Evolutionary conservation across 1,139 yeast species (phyloP), one percentile per base, ranked within the genome.

Genomic region (Zygosaccharomyces pseudobailii): DNA sequence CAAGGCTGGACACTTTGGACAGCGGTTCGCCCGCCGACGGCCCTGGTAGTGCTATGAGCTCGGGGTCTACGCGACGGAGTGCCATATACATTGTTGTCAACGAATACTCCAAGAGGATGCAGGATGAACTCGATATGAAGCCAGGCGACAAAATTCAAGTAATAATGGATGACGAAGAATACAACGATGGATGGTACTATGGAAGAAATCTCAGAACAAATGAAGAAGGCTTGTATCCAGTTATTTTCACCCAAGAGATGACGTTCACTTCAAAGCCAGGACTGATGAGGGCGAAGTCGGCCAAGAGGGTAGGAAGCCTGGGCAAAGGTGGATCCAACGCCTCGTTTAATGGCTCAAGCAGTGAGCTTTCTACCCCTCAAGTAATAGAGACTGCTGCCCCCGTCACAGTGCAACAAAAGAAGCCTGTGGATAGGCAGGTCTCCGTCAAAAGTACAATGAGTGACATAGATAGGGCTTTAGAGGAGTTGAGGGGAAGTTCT

Each of bases 141-240:
- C 80, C 85, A 23, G 97, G 97, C 23, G 97, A 92, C 60, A 83
- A 80, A 54, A 76, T 94, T 47, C 94, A 89, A 65, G 89, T 92
- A 13, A 76, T 94, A 24, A 88, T 95, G 37, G 96, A 89, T 65
- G 99, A 92, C 67, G 79, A 83, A 53, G 97, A 87, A 60, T 92
- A 86, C 67, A 86, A 87, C 56, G 99, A 92, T 66, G 97, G 97
- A n/a, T 92, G 99, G 99, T 92, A 84, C 61, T 78, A 78, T 84
- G 96, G 97, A 7, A 82, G 83, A 53, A 89, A 90, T 57, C 65
- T 87, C 46, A 63, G 76, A 41, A 82, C 90, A 0, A 78, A 78
- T 42, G 76, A 79, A 49, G 89, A 87, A 8, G 98, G 98, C 0
- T 71, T 92, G 40, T 92, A 88, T 62, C 98, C 98, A 7, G 86